These are phyloP conservation scores for Colletotrichum gloeosporioides DNA, from an alignment of 2,329 filamentous ascomycete species.

Conservation along the genomic window DNA sequence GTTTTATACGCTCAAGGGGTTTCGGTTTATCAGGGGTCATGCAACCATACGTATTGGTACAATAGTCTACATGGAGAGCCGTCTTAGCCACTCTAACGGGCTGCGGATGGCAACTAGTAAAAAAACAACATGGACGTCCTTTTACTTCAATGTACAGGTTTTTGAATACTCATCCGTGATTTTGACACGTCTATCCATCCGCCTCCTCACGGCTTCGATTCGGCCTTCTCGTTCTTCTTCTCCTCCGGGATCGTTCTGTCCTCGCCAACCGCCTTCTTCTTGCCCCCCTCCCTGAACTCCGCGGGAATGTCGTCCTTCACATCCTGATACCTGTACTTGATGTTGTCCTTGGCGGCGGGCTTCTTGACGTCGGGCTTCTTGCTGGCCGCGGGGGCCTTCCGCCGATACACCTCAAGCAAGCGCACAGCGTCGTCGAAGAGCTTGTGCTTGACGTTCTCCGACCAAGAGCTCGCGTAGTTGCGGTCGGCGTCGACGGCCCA, in stretches of 20 bases:
- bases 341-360: neutral
- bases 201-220: neutral
- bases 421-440: conserved; percentile 31
- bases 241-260: neutral
- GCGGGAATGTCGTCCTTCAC: neutral
- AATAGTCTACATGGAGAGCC: conserved; percentile 22
- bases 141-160: conserved; percentile 10
- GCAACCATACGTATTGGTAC: conserved; percentile 19
- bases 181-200: neutral
- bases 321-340: neutral
- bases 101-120: neutral
- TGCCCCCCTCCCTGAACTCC: neutral
- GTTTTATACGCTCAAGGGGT: neutral
- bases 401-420: conserved; percentile 4
- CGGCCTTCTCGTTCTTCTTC: neutral
- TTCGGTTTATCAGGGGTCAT: conserved; percentile 14
- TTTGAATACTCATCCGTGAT: neutral
- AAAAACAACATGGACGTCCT: neutral
- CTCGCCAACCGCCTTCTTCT: neutral
- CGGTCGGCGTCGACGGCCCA: conserved; percentile 57
- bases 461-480: conserved; percentile 53
- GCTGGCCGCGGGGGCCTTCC: neutral
- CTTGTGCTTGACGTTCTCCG: conserved; percentile 58
- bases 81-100: neutral
- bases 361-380: neutral